These are phyloP conservation scores for Zizania latifolia DNA, from an alignment of 176 grass and related monocot species.

Conservation along the genomic window DNA sequence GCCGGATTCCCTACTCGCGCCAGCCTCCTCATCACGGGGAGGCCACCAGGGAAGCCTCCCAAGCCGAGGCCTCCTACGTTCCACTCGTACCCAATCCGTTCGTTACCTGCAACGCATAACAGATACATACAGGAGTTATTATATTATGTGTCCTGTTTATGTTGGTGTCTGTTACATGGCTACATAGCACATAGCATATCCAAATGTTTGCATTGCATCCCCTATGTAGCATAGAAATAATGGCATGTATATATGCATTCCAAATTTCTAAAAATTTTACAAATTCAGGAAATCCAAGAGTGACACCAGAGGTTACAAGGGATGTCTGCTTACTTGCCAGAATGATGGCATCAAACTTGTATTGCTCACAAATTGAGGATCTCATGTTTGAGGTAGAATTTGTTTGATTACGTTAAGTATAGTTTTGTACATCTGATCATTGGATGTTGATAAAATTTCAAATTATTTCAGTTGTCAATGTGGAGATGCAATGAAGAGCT, in stretches of 20 bases:
- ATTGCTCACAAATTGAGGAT: conserved; percentile 77
- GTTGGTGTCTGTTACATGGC: background rate
- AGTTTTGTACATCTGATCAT: background rate
- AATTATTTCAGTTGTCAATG: conserved; percentile 60
- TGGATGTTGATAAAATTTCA: background rate
- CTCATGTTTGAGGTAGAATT: conserved; percentile 76
- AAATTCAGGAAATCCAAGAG: conserved; percentile 76
- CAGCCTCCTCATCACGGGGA: too few species aligned
- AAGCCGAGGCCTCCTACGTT: too few species aligned
- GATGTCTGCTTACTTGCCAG: conserved; percentile 77
- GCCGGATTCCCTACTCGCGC: too few species aligned
- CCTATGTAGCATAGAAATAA: too few species aligned
- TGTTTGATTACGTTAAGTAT: conserved; percentile 1
- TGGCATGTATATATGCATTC: background rate
- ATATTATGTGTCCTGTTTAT: too few species aligned
- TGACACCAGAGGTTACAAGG: conserved; percentile 82
- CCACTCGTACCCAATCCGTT: too few species aligned
- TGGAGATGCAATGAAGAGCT: conserved; percentile 78
- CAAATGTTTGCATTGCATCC: too few species aligned
- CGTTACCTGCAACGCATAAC: too few species aligned
- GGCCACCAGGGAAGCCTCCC: too few species aligned
- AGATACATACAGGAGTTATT: too few species aligned
- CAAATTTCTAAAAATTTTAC: background rate
- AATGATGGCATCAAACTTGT: conserved; percentile 80
- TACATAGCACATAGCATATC: background rate